Percentiles rank a stretch among this genome's conserved stretches.
Conservation (phyloP, 2,329 filamentous ascomycete genomes). For the Xylaria sp. region DNA sequence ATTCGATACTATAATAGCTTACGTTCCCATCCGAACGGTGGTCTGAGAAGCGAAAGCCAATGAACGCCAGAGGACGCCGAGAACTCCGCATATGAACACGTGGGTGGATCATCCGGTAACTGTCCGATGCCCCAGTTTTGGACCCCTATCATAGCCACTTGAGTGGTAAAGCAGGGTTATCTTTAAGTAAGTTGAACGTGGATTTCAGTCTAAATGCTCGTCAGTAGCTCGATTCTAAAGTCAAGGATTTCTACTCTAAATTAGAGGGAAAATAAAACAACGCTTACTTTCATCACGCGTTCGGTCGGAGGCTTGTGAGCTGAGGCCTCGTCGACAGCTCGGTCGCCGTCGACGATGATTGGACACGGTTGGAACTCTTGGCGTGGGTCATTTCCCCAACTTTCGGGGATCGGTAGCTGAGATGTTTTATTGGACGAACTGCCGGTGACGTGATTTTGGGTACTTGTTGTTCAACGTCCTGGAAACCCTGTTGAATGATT, state of each 20-base stretch:
- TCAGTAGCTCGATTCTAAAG: not conserved
- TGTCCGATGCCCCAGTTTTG: slow-evolving; percentile 4
- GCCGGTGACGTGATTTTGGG: slow-evolving; percentile 33
- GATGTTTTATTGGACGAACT: slow-evolving; percentile 19
- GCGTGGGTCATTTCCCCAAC: slow-evolving; percentile 19
- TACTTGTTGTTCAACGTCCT: slow-evolving; percentile 22
- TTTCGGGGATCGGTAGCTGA: slow-evolving; percentile 27
- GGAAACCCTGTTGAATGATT: slow-evolving; percentile 15
- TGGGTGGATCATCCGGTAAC: slow-evolving; percentile 7
- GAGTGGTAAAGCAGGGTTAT: not conserved
- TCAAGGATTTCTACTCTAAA: not conserved
- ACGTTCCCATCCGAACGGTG: not conserved
- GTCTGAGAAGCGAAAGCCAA: slow-evolving; percentile 12
- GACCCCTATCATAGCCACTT: not conserved
- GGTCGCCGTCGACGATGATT: slow-evolving; percentile 18
- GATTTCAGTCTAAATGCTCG: not conserved
- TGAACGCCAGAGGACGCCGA: slow-evolving; percentile 1
- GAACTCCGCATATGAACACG: slow-evolving; percentile 28
- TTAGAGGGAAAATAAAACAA: not conserved
- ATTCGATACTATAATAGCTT: slow-evolving; percentile 18
- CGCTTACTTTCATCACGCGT: slow-evolving; percentile 4
- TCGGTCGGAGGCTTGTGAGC: not conserved
- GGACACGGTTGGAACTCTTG: slow-evolving; percentile 12
- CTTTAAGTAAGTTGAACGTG: not conserved
- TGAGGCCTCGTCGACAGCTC: slow-evolving; percentile 18